These are phyloP conservation scores for Amylocarpus encephaloides DNA, from an alignment of 2,329 filamentous ascomycete genomes.

Conservation along the genomic window DNA sequence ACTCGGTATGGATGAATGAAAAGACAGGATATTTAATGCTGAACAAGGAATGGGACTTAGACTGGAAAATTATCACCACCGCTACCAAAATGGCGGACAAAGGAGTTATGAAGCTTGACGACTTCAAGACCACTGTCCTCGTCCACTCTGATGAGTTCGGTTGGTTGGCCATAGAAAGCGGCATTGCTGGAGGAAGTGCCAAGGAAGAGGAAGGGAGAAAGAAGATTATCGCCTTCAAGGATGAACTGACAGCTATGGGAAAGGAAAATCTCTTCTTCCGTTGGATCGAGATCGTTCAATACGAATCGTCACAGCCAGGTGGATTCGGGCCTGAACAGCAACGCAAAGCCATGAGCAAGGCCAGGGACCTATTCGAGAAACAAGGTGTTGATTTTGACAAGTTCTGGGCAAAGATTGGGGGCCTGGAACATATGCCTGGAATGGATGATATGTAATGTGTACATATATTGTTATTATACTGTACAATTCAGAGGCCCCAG, in stretches of 20 bases:
- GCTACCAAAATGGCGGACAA: conserved; percentile 65
- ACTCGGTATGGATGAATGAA: conserved; percentile 56
- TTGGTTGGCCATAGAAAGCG: conserved; percentile 64
- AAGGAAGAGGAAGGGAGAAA: conserved; percentile 59
- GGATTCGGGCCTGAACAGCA: conserved; percentile 74
- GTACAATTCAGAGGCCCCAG: too few species aligned
- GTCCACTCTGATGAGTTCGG: conserved; percentile 61
- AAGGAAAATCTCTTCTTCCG: conserved; percentile 88
- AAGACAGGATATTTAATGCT: conserved; percentile 89
- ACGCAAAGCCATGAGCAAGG: conserved; percentile 63
- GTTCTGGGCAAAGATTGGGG: conserved; percentile 67
- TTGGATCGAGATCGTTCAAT: conserved; percentile 91
- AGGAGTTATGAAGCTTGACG: conserved; percentile 53
- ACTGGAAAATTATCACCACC: conserved; percentile 73
- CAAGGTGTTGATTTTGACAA: conserved; percentile 77
- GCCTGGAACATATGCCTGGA: conserved; percentile 50
- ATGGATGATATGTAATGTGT: conserved; percentile 32
- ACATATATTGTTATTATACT: too few species aligned
- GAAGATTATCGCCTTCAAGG: conserved; percentile 75
- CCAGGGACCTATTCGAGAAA: conserved; percentile 66
- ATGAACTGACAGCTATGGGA: conserved; percentile 65
- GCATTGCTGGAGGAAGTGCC: conserved; percentile 39
- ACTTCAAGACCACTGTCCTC: conserved; percentile 65
- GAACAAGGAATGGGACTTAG: conserved; percentile 79
- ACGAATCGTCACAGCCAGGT: conserved; percentile 70